A percentile compares a stretch with the other conserved stretches of the same genome.
These are phyloP conservation scores for Lactarius pseudohatsudake DNA, from an alignment of 768 basidiomycete species.

Conservation along the genomic window DNA sequence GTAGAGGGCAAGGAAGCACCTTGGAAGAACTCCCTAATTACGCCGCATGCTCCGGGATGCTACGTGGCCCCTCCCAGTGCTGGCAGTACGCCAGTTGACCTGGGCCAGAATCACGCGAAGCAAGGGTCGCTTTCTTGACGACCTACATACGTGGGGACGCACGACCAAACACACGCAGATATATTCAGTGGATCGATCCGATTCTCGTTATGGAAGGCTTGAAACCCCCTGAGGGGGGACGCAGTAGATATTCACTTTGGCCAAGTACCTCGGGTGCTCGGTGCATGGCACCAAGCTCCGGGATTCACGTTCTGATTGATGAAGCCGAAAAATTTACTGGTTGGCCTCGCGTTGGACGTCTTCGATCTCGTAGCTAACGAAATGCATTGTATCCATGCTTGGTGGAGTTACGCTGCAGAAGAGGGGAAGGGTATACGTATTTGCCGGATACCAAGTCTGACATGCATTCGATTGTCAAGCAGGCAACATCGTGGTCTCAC, in stretches of 20 bases:
- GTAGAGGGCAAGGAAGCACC: conserved; percentile 19
- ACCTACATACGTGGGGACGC: conserved; percentile 5
- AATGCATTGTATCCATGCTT: conserved; percentile 18
- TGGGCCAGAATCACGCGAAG: conserved; percentile 18
- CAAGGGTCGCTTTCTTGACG: conserved; percentile 1
- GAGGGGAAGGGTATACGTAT: conserved; percentile 16
- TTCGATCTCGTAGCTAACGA: conserved; percentile 21
- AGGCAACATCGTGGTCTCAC: conserved; percentile 1
- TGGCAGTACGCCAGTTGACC: conserved; percentile 13
- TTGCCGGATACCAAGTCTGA: conserved; percentile 16
- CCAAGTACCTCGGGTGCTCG: conserved; percentile 13
- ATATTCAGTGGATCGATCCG: conserved; percentile 23
- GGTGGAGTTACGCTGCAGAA: conserved; percentile 19
- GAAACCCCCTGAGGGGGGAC: conserved; percentile 8
- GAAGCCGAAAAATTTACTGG: conserved; percentile 15
- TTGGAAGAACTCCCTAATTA: conserved; percentile 21
- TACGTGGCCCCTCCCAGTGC: conserved; percentile 24
- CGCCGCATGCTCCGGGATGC: conserved; percentile 20
- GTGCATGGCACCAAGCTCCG: conserved; percentile 21
- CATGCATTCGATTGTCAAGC: conserved; percentile 5
- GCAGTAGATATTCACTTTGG: conserved; percentile 8
- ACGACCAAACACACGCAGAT: conserved; percentile 7
- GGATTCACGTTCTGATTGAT: conserved; percentile 7
- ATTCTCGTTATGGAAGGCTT: conserved; percentile 16
- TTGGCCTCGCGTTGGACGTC: conserved; percentile 19